Evolutionary conservation across 2,329 filamentous ascomycete genomes (phyloP), one percentile per base, ranked within the genome.

Genomic region (Xylaria sp.): DNA sequence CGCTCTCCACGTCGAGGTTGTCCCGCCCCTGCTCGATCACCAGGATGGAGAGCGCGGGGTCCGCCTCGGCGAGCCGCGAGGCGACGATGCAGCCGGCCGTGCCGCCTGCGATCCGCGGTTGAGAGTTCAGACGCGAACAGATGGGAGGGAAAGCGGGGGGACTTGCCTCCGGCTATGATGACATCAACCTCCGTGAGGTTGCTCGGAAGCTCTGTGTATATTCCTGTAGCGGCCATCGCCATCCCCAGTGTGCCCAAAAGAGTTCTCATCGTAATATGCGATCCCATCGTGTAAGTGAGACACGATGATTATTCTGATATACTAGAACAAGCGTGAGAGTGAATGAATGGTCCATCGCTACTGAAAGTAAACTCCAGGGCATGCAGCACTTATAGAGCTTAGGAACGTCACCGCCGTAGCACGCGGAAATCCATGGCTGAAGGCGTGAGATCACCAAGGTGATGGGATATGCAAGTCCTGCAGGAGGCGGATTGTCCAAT

Each of bases 61-160:
- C 54, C 24, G 57, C 52, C 41, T 57, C 57, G 9, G 59, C 52
- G 9, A 62, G 39, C 9, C 59, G 48, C 16, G 52, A 55, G 7
- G 59, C 59, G 34, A 62, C 20, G 20, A 62, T 58, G 39, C 59
- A 62, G 29, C 50, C 59, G 13, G 59, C 54, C 1, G 57, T 62
- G 13, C 59, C 59, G 7, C 59, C 59, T 62, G 9, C 16, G 4
- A 34, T 34, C n/a, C 17, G 16, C 16, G 24, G 19, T 42, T 42
- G 2, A 16, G 20, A 16, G 20, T 21, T 21, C 13, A 16, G 20
- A 9, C 7, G 9, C 6, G 40, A 16, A 16, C 9, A 42, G 19
- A 2, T 16, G 17, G 11, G 40, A 42, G 40, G 5, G n/a, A 16
- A 42, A 5, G 24, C 19, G 13, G 19, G 5, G 19, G n/a, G 21